Evolutionary conservation across 768 basidiomycete genomes (phyloP).

Genomic region (Suillus cothurnatus): DNA sequence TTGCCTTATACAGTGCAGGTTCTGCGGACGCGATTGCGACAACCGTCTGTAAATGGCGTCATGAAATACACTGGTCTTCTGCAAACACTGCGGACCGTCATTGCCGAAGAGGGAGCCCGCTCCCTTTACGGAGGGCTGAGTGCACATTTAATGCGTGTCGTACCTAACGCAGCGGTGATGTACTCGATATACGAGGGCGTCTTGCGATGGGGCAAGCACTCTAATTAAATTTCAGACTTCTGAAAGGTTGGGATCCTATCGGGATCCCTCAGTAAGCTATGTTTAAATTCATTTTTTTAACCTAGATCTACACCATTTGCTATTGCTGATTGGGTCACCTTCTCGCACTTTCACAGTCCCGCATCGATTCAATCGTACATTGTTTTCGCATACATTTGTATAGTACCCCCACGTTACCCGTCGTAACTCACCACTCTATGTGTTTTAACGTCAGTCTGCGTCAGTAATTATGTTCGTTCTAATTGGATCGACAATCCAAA

Average conservation of each 20-base stretch:
- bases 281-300: neutral
- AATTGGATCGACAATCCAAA: neutral
- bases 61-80: conserved; percentile 83
- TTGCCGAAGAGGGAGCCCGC: conserved; percentile 86
- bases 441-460: conserved; percentile 6
- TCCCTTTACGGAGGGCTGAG: conserved; percentile 90
- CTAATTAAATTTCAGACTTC: neutral
- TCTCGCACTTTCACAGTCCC: conserved; percentile 16
- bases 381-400: conserved; percentile 15
- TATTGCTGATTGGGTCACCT: conserved; percentile 17
- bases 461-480: neutral
- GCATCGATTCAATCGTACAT: conserved; percentile 20
- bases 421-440: conserved; percentile 25
- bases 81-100: conserved; percentile 83
- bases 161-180: conserved; percentile 98
- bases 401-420: conserved; percentile 23
- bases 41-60: conserved; percentile 78
- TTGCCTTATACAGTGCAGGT: conserved; percentile 51
- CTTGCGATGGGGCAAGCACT: conserved; percentile 54
- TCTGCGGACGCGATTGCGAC: conserved; percentile 87
- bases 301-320: conserved; percentile 11
- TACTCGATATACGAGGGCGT: conserved; percentile 92
- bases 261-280: neutral
- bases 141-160: conserved; percentile 94
- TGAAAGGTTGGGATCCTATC: neutral